These are phyloP conservation scores for Entomortierella parvispora DNA, from an alignment of 192 early-diverging fungal genomes.

Conservation along the genomic window DNA sequence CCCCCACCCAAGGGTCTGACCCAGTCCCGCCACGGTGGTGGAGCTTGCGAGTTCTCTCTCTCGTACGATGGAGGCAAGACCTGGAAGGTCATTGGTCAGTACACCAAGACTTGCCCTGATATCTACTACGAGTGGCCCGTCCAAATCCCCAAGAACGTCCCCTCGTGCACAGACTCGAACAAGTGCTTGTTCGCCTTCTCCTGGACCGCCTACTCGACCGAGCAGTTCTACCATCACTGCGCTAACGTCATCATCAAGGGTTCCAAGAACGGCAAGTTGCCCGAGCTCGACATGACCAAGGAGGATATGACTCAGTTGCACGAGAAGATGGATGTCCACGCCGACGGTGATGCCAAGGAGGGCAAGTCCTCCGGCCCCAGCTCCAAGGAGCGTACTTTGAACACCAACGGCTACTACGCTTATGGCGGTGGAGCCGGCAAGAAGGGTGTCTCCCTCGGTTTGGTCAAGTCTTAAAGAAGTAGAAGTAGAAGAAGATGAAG, in stretches of 20 bases:
- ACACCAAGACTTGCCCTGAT: slow-evolving; percentile 51
- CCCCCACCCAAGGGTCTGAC: slow-evolving; percentile 31
- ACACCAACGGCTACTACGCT: slow-evolving; percentile 16
- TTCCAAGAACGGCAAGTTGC: slow-evolving; percentile 10
- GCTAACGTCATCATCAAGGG: slow-evolving; percentile 71
- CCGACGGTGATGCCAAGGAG: slow-evolving; percentile 4
- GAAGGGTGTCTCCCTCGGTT: slow-evolving; percentile 15
- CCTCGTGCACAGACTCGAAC: slow-evolving; percentile 25
- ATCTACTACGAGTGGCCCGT: slow-evolving; percentile 51
- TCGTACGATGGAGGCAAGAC: slow-evolving; percentile 70
- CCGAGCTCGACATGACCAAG: slow-evolving; percentile 22
- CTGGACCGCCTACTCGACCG: slow-evolving; percentile 76
- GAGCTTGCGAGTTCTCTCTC: slow-evolving; percentile 75
- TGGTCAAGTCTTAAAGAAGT: background rate
- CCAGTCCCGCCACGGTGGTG: slow-evolving; percentile 68
- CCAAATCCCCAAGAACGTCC: slow-evolving; percentile 40
- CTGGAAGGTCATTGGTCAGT: slow-evolving; percentile 52
- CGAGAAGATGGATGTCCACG: slow-evolving; percentile 14
- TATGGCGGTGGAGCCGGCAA: slow-evolving; percentile 24
- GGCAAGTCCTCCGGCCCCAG: slow-evolving; percentile 21
- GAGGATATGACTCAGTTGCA: slow-evolving; percentile 15
- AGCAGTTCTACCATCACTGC: slow-evolving; percentile 82
- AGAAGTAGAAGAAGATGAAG: too few species aligned
- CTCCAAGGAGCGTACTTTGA: slow-evolving; percentile 1
- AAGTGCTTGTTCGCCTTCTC: slow-evolving; percentile 59